These are phyloP conservation scores for Trifolium repens DNA, from an alignment of 306 rosid genomes.

Conservation along the genomic window DNA sequence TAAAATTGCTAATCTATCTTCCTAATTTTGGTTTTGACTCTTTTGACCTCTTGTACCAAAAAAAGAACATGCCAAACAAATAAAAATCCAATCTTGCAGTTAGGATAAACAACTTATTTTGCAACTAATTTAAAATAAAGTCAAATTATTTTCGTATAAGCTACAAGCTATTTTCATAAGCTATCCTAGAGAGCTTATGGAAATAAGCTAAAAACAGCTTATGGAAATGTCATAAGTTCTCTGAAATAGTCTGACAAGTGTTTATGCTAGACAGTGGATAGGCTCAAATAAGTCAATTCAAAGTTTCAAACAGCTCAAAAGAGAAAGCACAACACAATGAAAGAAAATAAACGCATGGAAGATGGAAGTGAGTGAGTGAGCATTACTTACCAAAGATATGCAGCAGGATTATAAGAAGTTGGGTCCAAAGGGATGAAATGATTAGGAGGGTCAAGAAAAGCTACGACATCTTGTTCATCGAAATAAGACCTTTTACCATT, in stretches of 20 bases:
- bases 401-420: conserved; percentile 79
- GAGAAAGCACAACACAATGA: not conserved
- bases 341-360: not conserved
- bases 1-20: not conserved
- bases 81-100: not conserved
- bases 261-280: too few species aligned
- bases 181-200: not conserved
- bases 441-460: conserved; percentile 85
- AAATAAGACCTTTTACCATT: conserved; percentile 62
- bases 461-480: conserved; percentile 76
- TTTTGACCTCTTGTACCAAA: not conserved
- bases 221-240: too few species aligned
- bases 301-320: not conserved
- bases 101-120: not conserved
- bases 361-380: conserved; percentile 16
- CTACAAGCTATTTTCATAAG: too few species aligned
- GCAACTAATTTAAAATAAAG: too few species aligned
- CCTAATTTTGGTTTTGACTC: not conserved
- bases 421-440: conserved; percentile 71
- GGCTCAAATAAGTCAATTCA: too few species aligned
- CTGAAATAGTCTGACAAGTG: too few species aligned
- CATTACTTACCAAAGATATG: conserved; percentile 67
- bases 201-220: not conserved
- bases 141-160: too few species aligned
- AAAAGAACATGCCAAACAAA: not conserved